phyloP scores from a whole-genome alignment of 495 filamentous ascomycete species.

The Xylaria curta region DNA sequence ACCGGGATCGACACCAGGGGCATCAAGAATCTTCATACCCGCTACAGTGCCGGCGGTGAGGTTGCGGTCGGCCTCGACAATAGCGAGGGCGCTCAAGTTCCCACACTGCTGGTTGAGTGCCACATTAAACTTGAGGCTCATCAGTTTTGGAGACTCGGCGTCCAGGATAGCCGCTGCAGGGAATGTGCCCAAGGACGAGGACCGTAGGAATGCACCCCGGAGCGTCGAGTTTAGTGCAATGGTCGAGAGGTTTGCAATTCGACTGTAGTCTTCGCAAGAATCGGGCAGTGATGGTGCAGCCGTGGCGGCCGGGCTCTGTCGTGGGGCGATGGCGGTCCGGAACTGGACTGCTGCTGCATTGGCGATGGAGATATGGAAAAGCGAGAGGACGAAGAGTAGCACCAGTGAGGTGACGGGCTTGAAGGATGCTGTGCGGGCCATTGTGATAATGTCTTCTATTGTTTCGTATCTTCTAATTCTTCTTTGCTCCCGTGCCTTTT shows the following conservation, averaged over 20 bases:
- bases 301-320: conserved; percentile 19
- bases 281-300: conserved; percentile 3
- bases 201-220: conserved; percentile 40
- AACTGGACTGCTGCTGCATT: conserved; percentile 21
- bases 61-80: conserved; percentile 40
- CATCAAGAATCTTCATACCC: conserved; percentile 21
- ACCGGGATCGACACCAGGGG: conserved; percentile 16
- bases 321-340: conserved; percentile 15
- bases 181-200: conserved; percentile 39
- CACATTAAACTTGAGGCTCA: conserved; percentile 33
- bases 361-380: conserved; percentile 16
- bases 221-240: conserved; percentile 43
- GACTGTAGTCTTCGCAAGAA: conserved; percentile 38
- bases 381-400: conserved; percentile 9
- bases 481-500: background rate
- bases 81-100: conserved; percentile 38
- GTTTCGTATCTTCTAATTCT: background rate
- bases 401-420: conserved; percentile 14
- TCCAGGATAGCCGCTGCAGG: conserved; percentile 38
- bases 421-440: conserved; percentile 6
- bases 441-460: conserved; percentile 10
- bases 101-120: conserved; percentile 41
- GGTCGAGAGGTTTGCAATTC: conserved; percentile 35
- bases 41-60: conserved; percentile 40
- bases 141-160: conserved; percentile 33